Evolutionary conservation across 495 filamentous ascomycete species (phyloP), one percentile per base, ranked within the genome.

Genomic region (Lineolata rhizophorae): DNA sequence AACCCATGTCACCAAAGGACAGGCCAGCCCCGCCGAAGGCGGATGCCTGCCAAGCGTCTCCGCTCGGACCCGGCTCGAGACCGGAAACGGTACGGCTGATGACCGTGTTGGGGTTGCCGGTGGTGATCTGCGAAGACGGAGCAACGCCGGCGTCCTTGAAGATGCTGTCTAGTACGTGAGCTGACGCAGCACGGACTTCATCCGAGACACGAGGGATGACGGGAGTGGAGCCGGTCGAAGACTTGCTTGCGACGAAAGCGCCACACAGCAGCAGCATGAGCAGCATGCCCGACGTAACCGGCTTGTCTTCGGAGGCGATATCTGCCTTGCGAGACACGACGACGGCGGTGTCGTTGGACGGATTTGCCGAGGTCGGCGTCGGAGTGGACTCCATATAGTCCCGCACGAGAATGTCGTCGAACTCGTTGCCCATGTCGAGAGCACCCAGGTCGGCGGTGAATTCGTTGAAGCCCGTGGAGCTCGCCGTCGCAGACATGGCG

Each of bases 231-330:
- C 73, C 46, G 50, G 68, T 54, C 2, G 65, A 55, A 32, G 62
- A 65, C 57, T 85, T 91, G 28, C 84, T 93, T 32, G 85, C 82
- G 38, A 95, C 82, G 51, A 91, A 94, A 31, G 87, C 87, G 44
- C 87, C 87, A 46, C 91, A 84, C 35, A 97, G 77, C 38, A 97
- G 79, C 42, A 93, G 79, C 83, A 70, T 67, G 35, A 48, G 49
- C 13, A 56, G 39, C n/a, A 56, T 43, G 22, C 51, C 51, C 2
- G 49, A 46, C 24, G 51, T 46, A 17, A 50, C 40, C 14, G 51
- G 45, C 39, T 49, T 51, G n/a, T 53, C 51, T 17, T 67, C 53
- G 22, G 56, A 43, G 22, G 61, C 53, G 36, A 62, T 55, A 40
- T 61, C 48, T 48, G 70, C 57, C 53, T 65, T 72, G 48, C 67